Conservation (phyloP, 345 rosid genomes). For the Iberis pinnata region DNA sequence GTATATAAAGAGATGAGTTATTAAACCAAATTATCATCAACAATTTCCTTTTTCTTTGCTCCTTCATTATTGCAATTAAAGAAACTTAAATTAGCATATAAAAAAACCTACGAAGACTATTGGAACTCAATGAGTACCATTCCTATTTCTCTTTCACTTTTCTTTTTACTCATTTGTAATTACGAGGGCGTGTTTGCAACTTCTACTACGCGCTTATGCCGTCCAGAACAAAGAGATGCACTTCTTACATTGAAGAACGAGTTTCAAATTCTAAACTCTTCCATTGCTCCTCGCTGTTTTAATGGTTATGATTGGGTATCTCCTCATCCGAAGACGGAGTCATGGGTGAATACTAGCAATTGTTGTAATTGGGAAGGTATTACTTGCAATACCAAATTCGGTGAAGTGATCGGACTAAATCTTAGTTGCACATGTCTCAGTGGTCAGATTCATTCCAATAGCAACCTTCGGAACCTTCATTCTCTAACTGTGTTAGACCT, state of each 20-base stretch:
- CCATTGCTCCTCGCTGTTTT: no score
- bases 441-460: not conserved
- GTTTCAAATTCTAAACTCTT: not conserved
- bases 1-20: no score
- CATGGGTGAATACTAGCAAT: not conserved
- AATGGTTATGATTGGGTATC: not conserved
- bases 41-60: no score
- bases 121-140: no score
- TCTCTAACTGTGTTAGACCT: not conserved
- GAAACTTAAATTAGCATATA: no score
- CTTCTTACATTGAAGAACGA: not conserved
- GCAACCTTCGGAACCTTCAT: conserved; percentile 10
- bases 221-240: not conserved
- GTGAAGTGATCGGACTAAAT: not conserved
- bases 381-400: not conserved
- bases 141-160: no score
- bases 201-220: not conserved
- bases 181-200: no score
- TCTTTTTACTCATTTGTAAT: no score
- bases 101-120: no score
- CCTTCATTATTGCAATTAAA: no score
- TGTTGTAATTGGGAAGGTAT: conserved; percentile 13
- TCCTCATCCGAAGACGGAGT: not conserved
- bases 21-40: no score
- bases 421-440: not conserved